Percentiles rank a stretch among this genome's conserved stretches.
Conservation (phyloP, 805 yeast genomes). For the Isabelozyma gotoi region DNA sequence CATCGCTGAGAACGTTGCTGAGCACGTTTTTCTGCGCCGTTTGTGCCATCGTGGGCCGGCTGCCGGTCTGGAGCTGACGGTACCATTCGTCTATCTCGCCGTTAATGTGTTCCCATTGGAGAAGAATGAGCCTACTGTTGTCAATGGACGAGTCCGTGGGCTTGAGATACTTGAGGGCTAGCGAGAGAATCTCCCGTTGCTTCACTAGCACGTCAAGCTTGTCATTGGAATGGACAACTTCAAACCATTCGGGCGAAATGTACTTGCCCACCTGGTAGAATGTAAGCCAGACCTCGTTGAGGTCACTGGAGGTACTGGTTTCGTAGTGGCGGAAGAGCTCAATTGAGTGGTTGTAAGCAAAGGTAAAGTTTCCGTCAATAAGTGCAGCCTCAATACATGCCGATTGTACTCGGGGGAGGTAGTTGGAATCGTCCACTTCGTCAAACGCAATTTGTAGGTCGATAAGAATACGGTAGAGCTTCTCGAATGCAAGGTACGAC, state of each 20-base stretch:
- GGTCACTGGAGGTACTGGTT: constrained; percentile 4
- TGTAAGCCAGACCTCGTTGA: constrained; percentile 60
- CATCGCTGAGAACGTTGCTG: constrained; percentile 23
- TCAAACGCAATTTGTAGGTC: constrained; percentile 43
- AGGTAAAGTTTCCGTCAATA: constrained; percentile 58
- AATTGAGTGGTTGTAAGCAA: constrained; percentile 49
- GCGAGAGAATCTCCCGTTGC: constrained; percentile 57
- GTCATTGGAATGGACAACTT: constrained; percentile 22
- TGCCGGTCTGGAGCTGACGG: background rate
- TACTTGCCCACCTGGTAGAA: constrained; percentile 72
- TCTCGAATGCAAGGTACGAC: constrained; percentile 46
- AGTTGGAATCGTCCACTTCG: constrained; percentile 8
- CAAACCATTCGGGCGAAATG: constrained; percentile 28
- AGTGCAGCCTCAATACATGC: constrained; percentile 69
- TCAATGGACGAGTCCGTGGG: constrained; percentile 47
- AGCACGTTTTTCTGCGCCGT: constrained; percentile 7
- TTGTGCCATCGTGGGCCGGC: constrained; percentile 2
- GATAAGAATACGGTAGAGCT: constrained; percentile 39
- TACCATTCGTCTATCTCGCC: constrained; percentile 23
- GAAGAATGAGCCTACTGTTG: constrained; percentile 53
- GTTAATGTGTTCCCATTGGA: constrained; percentile 62
- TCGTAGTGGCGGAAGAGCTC: constrained; percentile 29
- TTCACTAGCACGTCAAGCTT: constrained; percentile 29
- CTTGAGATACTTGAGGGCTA: constrained; percentile 40
- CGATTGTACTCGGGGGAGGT: constrained; percentile 33